Conservation (phyloP, 257 asterid genomes). For the Solanum gracilifrons region DNA sequence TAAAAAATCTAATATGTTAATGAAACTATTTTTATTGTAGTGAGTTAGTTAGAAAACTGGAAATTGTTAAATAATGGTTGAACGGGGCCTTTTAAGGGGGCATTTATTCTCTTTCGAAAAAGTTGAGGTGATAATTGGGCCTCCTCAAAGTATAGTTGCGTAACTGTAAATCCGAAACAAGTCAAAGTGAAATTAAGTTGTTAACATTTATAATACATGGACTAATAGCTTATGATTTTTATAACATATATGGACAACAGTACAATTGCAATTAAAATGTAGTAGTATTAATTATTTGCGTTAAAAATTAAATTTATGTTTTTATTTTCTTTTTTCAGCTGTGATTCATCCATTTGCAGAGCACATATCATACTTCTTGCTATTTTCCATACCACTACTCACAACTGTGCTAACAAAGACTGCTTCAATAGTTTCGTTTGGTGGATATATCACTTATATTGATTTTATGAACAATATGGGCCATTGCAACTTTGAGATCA, state of each 20-base stretch:
- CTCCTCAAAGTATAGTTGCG: not conserved
- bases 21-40: too few relatives aligned
- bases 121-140: not conserved
- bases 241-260: not conserved
- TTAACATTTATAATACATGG: not conserved
- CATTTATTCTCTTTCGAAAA: too few relatives aligned
- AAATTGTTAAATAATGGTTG: too few relatives aligned
- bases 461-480: constrained; percentile 28
- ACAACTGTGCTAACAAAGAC: constrained; percentile 6
- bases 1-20: too few relatives aligned
- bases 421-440: not conserved
- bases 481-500: constrained; percentile 21
- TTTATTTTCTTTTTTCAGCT: constrained; percentile 2
- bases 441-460: constrained; percentile 11
- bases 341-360: constrained; percentile 30
- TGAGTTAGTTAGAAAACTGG: too few relatives aligned
- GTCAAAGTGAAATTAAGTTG: not conserved
- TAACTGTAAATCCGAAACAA: not conserved
- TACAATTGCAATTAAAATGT: not conserved
- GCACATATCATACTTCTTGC: constrained; percentile 12
- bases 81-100: too few relatives aligned
- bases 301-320: not conserved
- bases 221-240: not conserved
- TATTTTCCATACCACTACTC: constrained; percentile 14
- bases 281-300: too few relatives aligned